Evolutionary conservation across 176 grass and related monocot species (phyloP), one percentile per base, ranked within the genome.

Genomic region (Avena insularis): DNA sequence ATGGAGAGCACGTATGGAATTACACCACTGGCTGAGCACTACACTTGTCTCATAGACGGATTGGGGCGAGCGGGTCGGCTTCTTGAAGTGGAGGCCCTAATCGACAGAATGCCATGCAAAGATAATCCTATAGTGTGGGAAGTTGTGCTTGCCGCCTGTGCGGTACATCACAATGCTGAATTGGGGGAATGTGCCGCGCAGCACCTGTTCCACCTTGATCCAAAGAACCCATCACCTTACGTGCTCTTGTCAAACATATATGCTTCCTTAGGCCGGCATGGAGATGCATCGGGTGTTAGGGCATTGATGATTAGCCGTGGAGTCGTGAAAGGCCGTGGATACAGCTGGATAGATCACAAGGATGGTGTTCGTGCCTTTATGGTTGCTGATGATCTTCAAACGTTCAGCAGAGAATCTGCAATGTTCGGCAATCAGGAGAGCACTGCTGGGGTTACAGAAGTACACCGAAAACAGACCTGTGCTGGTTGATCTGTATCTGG

Each of bases 181-280:
- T 84, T 98, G 82, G 95, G 91, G 46, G 87, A 95, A 86, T 87
- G 48, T 75, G 91, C 89, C 0, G 93, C 93, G 2, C 88, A 93
- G 40, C 89, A 95, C 55, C 86, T 93, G 21, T 90, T 98, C 65
- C 76, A 62, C 65, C 85, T 95, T 83, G 95, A 95, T 43, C 93
- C 93, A 14, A 86, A 85, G 53, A 98, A 95, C 40, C 87, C 95
- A 66, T 93, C 91, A 78, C 88, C 95, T 1, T 98, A 95, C 82
- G 89, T 95, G 29, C 93, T 98, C 87, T 88, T 98, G 87, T 92
- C 95, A 69, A 98, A 98, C 82, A 98, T 98, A 88, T 98, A 98
- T 89, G 90, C 93, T 40, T 79, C 89, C 49, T 79, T 93, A 84
- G 95, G 93, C 49, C 84, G 80, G 68, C 92, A 92, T 81, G 58